Percentiles rank a stretch among this genome's conserved stretches.
phyloP scores from a whole-genome alignment of 495 filamentous ascomycete genomes.

The Talaromyces borbonicus region DNA sequence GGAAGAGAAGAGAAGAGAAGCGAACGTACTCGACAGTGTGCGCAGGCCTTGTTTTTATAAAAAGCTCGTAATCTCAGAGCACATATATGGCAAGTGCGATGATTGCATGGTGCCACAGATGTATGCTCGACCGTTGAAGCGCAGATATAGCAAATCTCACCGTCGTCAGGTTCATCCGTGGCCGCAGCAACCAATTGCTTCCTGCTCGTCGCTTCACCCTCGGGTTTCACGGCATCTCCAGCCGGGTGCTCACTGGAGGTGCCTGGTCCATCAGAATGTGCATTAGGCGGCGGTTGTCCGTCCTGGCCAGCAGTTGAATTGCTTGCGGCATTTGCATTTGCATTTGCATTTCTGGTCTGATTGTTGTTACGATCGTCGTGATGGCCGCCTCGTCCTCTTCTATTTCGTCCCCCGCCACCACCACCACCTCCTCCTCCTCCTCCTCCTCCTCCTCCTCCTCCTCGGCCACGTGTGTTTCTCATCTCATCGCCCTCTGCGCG shows the following conservation, averaged over 20 bases:
- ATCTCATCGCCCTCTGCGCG: not conserved
- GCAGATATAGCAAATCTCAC: conserved; percentile 93
- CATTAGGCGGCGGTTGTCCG: conserved; percentile 4
- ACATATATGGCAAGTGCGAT: conserved; percentile 93
- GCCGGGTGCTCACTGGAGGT: conserved; percentile 31
- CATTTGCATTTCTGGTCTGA: not conserved
- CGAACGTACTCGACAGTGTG: conserved; percentile 74
- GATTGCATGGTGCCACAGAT: conserved; percentile 85
- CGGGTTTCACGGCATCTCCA: conserved; percentile 26
- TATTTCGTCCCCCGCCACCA: no score
- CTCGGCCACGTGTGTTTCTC: conserved; percentile 3
- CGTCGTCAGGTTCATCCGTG: conserved; percentile 50
- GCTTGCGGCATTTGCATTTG: not conserved
- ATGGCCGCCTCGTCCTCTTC: conserved; percentile 3
- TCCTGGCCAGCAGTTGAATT: no score
- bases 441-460: conserved; percentile 4
- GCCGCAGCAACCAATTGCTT: conserved; percentile 19
- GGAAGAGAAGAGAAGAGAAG: not conserved
- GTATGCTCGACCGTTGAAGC: conserved; percentile 77
- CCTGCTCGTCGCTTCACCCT: conserved; percentile 13
- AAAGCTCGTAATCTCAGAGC: conserved; percentile 78
- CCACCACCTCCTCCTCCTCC: no score
- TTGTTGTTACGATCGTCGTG: not conserved
- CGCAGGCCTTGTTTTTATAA: conserved; percentile 91
- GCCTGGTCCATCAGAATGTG: conserved; percentile 16